A percentile compares a stretch with the other conserved stretches of the same genome.
phyloP scores from a whole-genome alignment of 1,284 basidiomycete species.

The Bjerkandera adusta region DNA sequence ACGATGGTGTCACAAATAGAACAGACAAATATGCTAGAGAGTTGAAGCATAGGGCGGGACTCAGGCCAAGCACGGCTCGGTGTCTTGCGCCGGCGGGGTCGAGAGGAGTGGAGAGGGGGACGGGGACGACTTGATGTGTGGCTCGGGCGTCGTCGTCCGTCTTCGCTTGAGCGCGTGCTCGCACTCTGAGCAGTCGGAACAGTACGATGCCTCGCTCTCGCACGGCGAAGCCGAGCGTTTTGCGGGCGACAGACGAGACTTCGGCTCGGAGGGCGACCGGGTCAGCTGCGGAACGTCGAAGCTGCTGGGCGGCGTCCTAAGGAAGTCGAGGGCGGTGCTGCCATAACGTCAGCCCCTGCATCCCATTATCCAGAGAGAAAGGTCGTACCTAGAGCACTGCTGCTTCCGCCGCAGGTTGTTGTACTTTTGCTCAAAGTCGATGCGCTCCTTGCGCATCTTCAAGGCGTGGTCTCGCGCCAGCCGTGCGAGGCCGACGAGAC shows the following conservation, averaged over 20 bases:
- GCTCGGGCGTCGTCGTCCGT: constrained; percentile 25
- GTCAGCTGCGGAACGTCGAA: constrained; percentile 5
- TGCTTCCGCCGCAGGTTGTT: constrained; percentile 29
- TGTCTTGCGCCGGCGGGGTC: constrained; percentile 23
- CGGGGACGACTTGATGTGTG: constrained; percentile 21
- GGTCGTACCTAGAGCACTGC: not conserved
- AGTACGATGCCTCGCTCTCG: constrained; percentile 27
- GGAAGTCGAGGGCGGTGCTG: not conserved
- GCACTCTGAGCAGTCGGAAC: constrained; percentile 31
- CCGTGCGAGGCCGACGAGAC: constrained; percentile 48
- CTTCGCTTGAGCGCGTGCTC: constrained; percentile 22
- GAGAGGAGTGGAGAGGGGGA: constrained; percentile 23
- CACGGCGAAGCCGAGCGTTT: constrained; percentile 26
- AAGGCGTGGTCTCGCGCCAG: constrained; percentile 47
- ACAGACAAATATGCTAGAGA: no score
- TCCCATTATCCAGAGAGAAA: not conserved
- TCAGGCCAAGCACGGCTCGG: no score
- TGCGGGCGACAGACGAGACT: not conserved
- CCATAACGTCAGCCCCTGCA: not conserved
- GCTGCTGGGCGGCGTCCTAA: not conserved
- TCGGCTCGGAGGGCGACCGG: constrained; percentile 16
- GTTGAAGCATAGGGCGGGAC: no score
- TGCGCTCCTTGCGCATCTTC: constrained; percentile 42
- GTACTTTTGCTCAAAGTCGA: constrained; percentile 38
- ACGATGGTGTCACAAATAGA: no score